Base-by-base conservation (phyloP, 108 stramenopile species). In the Stephanodiscus minutulus region DNA sequence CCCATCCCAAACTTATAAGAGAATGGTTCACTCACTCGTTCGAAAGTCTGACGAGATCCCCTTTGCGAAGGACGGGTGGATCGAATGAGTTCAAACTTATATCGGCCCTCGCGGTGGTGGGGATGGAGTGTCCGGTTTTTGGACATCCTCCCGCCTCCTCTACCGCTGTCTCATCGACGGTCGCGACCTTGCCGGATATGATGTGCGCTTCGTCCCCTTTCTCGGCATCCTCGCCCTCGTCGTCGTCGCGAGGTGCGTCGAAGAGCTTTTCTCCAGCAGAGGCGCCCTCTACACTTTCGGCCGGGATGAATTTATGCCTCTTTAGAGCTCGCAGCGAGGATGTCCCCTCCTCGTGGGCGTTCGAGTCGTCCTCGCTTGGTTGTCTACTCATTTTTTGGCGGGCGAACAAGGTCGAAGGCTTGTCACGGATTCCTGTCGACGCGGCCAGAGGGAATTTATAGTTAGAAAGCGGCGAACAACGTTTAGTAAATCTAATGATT, bases 41-140 rank as follows among this genome's bases (percentile, higher is more conserved):
- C 37, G 66, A 63, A 39, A 69, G 36, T n/a, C 68, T 49, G 29
- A 76, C 76, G 24, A 76, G 68, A 69, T 76, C 76, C 35, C 76
- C 76, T 55, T 64, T 76, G 22, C 68, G 68, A 41, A 76, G 63
- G 59, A 76, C 62, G 17, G 62, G 35, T 24, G 29, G 60, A 57
- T 50, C 59, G 5, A 47, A 41, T 33, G 3, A 5, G 20, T 11
- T 1, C 27, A 21, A 17, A 28, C 22, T 28, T 17, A 5, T 48
- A 2, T 44, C 43, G 13, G 43, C 2, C 8, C 3, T 39, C 3
- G 43, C 0, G 43, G 43, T 17, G 43, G 15, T 44, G 12, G 15
- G 43, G 43, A 3, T 44, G 43, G 43, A 0, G 43, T 12, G 1
- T 17, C 43, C 43, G 13, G 43, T 13, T 15, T 15, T 11, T 13